Base-by-base conservation (phyloP, 768 basidiomycete species). In the Tulasnella sp. region DNA sequence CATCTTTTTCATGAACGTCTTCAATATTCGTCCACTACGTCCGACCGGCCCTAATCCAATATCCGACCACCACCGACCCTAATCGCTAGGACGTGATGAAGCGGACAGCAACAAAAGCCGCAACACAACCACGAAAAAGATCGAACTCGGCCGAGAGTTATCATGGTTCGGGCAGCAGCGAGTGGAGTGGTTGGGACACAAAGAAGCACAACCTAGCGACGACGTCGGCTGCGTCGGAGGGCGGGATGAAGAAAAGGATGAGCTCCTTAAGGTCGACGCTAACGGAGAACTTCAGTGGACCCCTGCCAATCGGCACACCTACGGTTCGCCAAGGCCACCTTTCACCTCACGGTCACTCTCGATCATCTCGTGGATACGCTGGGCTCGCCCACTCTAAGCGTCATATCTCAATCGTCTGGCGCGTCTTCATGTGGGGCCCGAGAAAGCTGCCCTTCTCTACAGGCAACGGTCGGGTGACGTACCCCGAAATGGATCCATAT, bases 311-410 rank as follows among this genome's bases (percentile, higher is more conserved):
- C n/a, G n/a, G n/a, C n/a, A n/a, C n/a, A n/a, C n/a, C n/a, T n/a
- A n/a, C n/a, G 36, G 39, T 73, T 71, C 76, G 72, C 71, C 79
- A 36, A 39, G 36, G 71, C 68, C 80, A 78, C 82, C 38, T 80
- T n/a, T 82, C 27, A 76, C 79, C 10, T 80, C 83, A 8, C 83
- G 82, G 52, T 83, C 83, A 14, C 82, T 82, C 74, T 31, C 81
- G 31, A 46, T 78, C 52, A 80, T 36, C 73, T 80, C 58, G 36
- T 74, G n/a, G 48, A 0, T 19, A 56, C 39, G 36, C 71, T 86
- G 0, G 0, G 81, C 85, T 0, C 84, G 85, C 19, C 82, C 81
- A 39, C 40, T 79, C 18, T 21, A 10, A 75, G 76, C 73, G n/a
- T 72, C 42, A 31, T 27, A 16, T 58, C 75, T 56, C 52, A 34